A percentile compares a stretch with the other conserved stretches of the same genome.
These are phyloP conservation scores for Wickerhamiella brachini DNA, from an alignment of 805 yeast species.

Conservation along the genomic window DNA sequence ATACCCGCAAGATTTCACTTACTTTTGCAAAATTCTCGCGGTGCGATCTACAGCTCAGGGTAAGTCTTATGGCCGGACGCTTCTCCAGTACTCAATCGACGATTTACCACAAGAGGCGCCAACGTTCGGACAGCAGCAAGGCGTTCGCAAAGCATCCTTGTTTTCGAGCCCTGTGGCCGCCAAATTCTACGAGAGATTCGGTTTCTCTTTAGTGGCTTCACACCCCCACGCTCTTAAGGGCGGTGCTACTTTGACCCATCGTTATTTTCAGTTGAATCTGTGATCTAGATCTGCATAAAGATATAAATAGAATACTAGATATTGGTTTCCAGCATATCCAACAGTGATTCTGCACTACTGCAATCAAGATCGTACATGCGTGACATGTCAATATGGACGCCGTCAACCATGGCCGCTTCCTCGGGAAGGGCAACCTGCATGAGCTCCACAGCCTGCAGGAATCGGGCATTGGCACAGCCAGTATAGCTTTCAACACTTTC, in stretches of 20 bases:
- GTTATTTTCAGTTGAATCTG: background rate
- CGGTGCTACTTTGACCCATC: background rate
- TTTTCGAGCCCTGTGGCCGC: conserved; percentile 2
- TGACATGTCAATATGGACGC: background rate
- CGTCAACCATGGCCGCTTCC: background rate
- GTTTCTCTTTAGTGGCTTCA: background rate
- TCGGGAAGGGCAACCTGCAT: background rate
- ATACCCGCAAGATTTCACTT: background rate
- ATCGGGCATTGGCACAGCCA: background rate
- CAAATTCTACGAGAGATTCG: background rate
- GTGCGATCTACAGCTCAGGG: conserved; percentile 1
- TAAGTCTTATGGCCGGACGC: background rate
- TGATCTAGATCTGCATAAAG: too few species aligned
- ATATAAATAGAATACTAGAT: background rate
- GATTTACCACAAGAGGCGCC: background rate
- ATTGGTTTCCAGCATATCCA: background rate
- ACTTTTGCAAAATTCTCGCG: background rate
- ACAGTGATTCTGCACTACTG: background rate
- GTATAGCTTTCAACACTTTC: background rate
- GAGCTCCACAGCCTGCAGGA: background rate
- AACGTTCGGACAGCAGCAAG: background rate
- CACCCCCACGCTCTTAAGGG: background rate
- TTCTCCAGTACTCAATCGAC: background rate
- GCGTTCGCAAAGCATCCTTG: background rate
- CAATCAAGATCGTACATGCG: background rate